Percentiles rank a stretch among this genome's conserved stretches.
Conservation (phyloP, 345 rosid genomes). For the Fremontodendron californicum region DNA sequence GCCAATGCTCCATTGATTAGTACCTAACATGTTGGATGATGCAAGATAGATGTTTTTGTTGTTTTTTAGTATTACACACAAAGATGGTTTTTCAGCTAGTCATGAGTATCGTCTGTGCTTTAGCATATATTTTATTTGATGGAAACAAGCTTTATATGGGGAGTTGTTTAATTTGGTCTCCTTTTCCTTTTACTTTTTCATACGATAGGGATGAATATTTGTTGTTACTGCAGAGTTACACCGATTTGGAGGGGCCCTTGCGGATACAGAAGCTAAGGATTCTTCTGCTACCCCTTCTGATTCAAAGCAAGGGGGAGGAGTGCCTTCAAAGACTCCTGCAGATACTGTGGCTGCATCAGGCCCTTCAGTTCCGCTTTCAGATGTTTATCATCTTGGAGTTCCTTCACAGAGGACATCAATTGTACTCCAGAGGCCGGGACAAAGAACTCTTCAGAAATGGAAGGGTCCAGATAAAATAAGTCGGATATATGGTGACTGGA, state of each 20-base stretch:
- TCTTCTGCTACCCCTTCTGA: constrained; percentile 47
- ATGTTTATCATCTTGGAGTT: constrained; percentile 54
- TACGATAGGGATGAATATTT: neutral
- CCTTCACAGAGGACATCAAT: constrained; percentile 71
- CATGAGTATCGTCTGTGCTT: neutral
- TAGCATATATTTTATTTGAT: neutral
- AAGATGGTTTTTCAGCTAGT: neutral
- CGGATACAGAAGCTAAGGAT: constrained; percentile 59
- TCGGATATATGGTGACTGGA: constrained; percentile 99
- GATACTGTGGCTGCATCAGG: constrained; percentile 45
- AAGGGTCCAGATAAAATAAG: constrained; percentile 96
- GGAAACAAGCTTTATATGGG: neutral
- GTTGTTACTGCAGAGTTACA: constrained; percentile 60
- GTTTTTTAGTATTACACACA: neutral
- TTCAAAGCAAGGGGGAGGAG: constrained; percentile 54
- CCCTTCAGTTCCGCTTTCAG: constrained; percentile 53
- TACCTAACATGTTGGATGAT: neutral
- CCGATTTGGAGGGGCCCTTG: constrained; percentile 77
- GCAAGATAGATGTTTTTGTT: neutral
- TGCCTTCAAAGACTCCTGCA: constrained; percentile 46
- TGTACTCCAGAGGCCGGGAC: constrained; percentile 71
- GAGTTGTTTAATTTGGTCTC: neutral
- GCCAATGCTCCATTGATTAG: neutral
- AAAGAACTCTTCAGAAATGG: constrained; percentile 86
- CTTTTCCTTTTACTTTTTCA: neutral